These are phyloP conservation scores for Backusella circina DNA, from an alignment of 192 early-diverging fungal species.

Conservation along the genomic window DNA sequence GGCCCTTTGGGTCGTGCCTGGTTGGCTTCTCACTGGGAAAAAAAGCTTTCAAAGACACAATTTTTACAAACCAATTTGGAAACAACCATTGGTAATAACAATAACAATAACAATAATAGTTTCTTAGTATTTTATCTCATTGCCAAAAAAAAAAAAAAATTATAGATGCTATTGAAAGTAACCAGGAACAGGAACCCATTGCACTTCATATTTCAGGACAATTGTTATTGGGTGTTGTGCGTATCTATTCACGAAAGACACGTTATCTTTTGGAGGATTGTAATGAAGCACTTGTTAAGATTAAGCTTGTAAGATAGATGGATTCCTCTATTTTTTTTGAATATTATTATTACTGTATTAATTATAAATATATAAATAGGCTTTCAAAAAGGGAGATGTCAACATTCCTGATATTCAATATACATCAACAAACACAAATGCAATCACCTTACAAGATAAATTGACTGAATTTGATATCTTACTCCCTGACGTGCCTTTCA, in stretches of 20 bases:
- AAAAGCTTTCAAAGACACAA: slow-evolving; percentile 94
- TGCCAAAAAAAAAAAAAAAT: neutral
- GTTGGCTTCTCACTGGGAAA: slow-evolving; percentile 97
- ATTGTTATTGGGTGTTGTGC: slow-evolving; percentile 89
- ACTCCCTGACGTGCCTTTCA: slow-evolving; percentile 66
- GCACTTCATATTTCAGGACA: slow-evolving; percentile 95
- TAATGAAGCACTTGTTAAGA: slow-evolving; percentile 90
- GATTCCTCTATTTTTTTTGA: neutral
- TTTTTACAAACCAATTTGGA: slow-evolving; percentile 92
- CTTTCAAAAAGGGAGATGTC: slow-evolving; percentile 75
- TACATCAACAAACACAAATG: slow-evolving; percentile 60
- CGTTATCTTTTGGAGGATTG: slow-evolving; percentile 97
- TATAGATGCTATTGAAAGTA: slow-evolving; percentile 77
- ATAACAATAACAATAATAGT: neutral
- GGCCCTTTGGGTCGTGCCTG: slow-evolving; percentile 94
- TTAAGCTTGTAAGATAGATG: slow-evolving; percentile 80
- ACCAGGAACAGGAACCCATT: slow-evolving; percentile 75
- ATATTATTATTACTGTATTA: too few relatives aligned
- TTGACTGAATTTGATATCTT: slow-evolving; percentile 92
- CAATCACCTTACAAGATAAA: slow-evolving; percentile 86
- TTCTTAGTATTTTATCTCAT: neutral
- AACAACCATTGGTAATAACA: slow-evolving; percentile 68
- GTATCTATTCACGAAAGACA: slow-evolving; percentile 96
- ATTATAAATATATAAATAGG: too few relatives aligned
- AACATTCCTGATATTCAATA: slow-evolving; percentile 78